Evolutionary conservation across 2,329 filamentous ascomycete genomes (phyloP), one percentile per base, ranked within the genome.

Genomic region (Massarina eburnea): DNA sequence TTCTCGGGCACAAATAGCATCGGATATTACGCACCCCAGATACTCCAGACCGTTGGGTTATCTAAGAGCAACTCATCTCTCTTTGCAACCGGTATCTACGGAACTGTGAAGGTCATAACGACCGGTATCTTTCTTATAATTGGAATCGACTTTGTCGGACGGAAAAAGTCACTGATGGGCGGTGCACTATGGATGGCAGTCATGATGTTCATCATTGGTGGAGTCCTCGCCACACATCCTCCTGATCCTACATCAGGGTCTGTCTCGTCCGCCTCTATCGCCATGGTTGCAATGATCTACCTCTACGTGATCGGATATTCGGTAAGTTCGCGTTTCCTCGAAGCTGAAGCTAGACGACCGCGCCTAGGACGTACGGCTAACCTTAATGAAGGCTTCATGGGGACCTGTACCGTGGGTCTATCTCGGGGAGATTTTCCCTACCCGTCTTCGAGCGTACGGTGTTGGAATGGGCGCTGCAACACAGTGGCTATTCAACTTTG

Each of bases 231-330:
- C 5, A 48, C 45, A 9, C 20, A 43, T 14, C 45, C 45, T 2
- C 45, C 45, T 3, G 37, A 24, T 89, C 86, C 55, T n/a, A 22
- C 20, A 19, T 32, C 33, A 21, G 40, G 26, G n/a, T 36, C 40
- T n/a, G 19, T 40, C 12, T 39, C 35, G 10, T 18, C 20, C 18
- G 17, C 41, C 14, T 34, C 21, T 12, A 33, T 33, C 7, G 45
- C 45, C 5, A 20, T 40, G 4, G 34, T 48, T 18, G 27, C 33
- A 2, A 43, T 48, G 45, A 37, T 48, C 12, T 48, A 48, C 15
- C 27, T 44, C 6, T 40, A 43, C 27, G 81, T 87, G 20, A 74
- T 88, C 18, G 80, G 86, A 66, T 90, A 89, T 60, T 86, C 83
- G 17, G 39, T 40, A 9, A 47, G 88, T 87, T 60, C 26, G 26